Evolutionary conservation across 2,329 filamentous ascomycete species (phyloP).

Genomic region (Pseudocercospora vitis): DNA sequence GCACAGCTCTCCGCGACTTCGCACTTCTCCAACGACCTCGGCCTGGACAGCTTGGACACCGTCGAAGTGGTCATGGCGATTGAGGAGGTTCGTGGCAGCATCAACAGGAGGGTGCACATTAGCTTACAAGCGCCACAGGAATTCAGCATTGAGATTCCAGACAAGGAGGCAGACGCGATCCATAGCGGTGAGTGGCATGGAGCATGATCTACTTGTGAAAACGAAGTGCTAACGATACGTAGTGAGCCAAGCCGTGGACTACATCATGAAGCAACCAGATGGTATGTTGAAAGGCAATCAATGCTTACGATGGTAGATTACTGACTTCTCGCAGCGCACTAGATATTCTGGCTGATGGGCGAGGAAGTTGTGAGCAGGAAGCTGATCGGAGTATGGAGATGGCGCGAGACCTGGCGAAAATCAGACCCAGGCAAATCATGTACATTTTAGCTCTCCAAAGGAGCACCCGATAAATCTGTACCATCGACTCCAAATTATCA

Average conservation of each 20-base stretch:
- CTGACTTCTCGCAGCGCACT: constrained; percentile 36
- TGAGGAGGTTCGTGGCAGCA: constrained; percentile 69
- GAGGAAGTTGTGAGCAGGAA: neutral
- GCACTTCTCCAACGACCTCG: constrained; percentile 97
- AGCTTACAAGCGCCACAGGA: constrained; percentile 52
- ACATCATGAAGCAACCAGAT: constrained; percentile 90
- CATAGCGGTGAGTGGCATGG: constrained; percentile 73
- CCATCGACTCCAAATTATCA: constrained; percentile 26
- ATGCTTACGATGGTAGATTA: neutral
- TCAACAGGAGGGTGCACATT: constrained; percentile 53
- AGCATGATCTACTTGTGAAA: neutral
- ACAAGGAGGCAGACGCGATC: constrained; percentile 93
- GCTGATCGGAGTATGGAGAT: constrained; percentile 5
- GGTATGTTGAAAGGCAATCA: constrained; percentile 57
- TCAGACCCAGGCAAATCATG: constrained; percentile 27
- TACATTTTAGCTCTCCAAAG: constrained; percentile 33
- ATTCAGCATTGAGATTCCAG: constrained; percentile 93
- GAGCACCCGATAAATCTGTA: constrained; percentile 35
- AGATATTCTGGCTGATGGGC: constrained; percentile 11
- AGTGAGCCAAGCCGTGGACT: constrained; percentile 94
- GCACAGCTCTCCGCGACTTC: constrained; percentile 74
- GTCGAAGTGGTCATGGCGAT: constrained; percentile 99
- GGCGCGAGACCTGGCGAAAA: constrained; percentile 17
- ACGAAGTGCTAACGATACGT: constrained; percentile 36
- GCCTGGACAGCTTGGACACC: constrained; percentile 94